phyloP scores from a whole-genome alignment of 805 yeast species.

The Metschnikowia koreensis region DNA sequence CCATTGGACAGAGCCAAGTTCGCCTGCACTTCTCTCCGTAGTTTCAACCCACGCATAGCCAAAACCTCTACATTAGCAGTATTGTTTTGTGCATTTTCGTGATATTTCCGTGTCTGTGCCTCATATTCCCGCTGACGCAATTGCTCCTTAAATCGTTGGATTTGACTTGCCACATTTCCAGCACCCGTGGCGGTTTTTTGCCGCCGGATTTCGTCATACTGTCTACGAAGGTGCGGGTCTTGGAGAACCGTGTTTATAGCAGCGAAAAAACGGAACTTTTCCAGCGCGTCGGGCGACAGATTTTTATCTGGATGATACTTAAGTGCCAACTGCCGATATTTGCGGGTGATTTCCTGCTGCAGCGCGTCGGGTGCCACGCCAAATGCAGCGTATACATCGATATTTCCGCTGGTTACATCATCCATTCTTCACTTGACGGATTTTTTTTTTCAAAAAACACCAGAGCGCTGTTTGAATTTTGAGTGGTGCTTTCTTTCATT shows the following conservation, averaged over 20 bases:
- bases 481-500: not conserved
- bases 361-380: conserved; percentile 33
- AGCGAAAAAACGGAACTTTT: conserved; percentile 31
- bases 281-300: conserved; percentile 23
- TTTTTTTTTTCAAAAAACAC: not conserved
- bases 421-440: conserved; percentile 10
- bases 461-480: not conserved
- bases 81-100: conserved; percentile 15
- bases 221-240: conserved; percentile 21
- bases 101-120: conserved; percentile 5
- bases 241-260: conserved; percentile 32
- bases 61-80: conserved; percentile 27
- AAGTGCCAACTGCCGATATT: conserved; percentile 37
- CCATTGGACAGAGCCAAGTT: conserved; percentile 3
- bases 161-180: conserved; percentile 20
- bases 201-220: conserved; percentile 32
- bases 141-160: conserved; percentile 28
- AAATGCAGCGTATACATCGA: conserved; percentile 45
- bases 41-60: conserved; percentile 23
- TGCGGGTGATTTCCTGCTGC: conserved; percentile 24
- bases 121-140: conserved; percentile 24
- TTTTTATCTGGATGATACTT: conserved; percentile 43
- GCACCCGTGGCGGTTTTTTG: conserved; percentile 1
- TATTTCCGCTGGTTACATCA: conserved; percentile 16
- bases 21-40: conserved; percentile 12